Conservation (phyloP, 2,329 filamentous ascomycete genomes). For the Trichoderma koningiopsis region DNA sequence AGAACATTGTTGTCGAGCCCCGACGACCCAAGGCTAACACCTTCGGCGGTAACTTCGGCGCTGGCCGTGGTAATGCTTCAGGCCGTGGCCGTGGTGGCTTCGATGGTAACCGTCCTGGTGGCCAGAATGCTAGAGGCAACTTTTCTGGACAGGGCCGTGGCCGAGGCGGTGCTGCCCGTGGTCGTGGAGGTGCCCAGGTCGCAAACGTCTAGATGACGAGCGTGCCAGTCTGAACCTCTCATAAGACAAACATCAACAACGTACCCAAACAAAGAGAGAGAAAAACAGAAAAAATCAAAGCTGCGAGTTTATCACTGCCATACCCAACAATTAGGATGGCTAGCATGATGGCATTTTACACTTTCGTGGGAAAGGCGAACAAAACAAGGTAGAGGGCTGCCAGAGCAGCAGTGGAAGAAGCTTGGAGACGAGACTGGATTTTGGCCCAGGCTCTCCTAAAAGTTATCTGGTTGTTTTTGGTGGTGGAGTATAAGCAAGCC, state of each 20-base stretch:
- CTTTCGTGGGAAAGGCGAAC: background rate
- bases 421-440: slow-evolving; percentile 36
- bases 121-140: slow-evolving; percentile 66
- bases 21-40: slow-evolving; percentile 75
- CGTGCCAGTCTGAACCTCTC: background rate
- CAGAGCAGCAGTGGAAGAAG: background rate
- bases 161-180: slow-evolving; percentile 66
- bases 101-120: slow-evolving; percentile 60
- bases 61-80: slow-evolving; percentile 61
- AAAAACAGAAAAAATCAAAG: background rate
- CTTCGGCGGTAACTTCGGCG: slow-evolving; percentile 67
- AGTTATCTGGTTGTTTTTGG: slow-evolving; percentile 29
- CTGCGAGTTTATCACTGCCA: background rate
- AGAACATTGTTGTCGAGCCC: slow-evolving; percentile 85
- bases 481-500: slow-evolving; percentile 31
- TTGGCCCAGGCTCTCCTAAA: slow-evolving; percentile 36
- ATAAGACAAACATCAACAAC: background rate
- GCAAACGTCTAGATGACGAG: slow-evolving; percentile 46
- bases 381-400: background rate
- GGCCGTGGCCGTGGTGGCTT: slow-evolving; percentile 68
- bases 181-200: slow-evolving; percentile 61
- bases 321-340: background rate
- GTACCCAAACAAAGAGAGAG: background rate
- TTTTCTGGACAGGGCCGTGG: slow-evolving; percentile 68
- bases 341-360: background rate